These are phyloP conservation scores for Lodderomyces orthopsilosis DNA, from an alignment of 1,139 yeast genomes.

Conservation along the genomic window DNA sequence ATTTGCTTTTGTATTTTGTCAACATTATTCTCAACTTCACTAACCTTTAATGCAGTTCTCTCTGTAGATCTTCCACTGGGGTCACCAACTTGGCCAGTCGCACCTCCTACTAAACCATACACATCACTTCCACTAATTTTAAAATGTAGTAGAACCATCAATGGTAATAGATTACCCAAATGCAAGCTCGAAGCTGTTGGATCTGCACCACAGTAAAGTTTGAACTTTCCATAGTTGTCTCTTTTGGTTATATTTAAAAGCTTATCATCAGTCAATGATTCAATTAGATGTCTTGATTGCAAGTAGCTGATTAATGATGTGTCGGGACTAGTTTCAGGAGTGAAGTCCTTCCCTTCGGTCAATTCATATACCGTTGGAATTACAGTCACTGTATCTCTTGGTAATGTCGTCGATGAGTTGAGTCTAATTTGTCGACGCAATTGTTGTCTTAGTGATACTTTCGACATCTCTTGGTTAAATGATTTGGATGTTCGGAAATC, in stretches of 20 bases:
- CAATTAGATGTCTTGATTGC: slow-evolving; percentile 46
- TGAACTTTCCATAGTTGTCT: slow-evolving; percentile 35
- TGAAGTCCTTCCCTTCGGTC: slow-evolving; percentile 15
- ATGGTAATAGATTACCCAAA: slow-evolving; percentile 84
- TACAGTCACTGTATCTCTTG: slow-evolving; percentile 28
- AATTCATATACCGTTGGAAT: slow-evolving; percentile 37
- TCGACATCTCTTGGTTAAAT: not conserved
- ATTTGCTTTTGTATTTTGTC: slow-evolving; percentile 61
- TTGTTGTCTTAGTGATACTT: not conserved
- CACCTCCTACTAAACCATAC: slow-evolving; percentile 91
- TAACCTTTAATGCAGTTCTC: slow-evolving; percentile 54
- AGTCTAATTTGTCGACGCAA: slow-evolving; percentile 7
- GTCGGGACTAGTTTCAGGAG: slow-evolving; percentile 28
- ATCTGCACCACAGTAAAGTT: slow-evolving; percentile 92
- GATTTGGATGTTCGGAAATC: not conserved
- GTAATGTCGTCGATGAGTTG: slow-evolving; percentile 9
- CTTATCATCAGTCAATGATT: slow-evolving; percentile 47
- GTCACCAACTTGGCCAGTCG: slow-evolving; percentile 95
- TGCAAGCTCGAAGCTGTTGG: slow-evolving; percentile 91
- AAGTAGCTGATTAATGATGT: slow-evolving; percentile 46
- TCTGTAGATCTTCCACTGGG: slow-evolving; percentile 91
- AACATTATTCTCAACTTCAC: slow-evolving; percentile 60
- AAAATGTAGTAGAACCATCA: slow-evolving; percentile 82
- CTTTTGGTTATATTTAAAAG: slow-evolving; percentile 31
- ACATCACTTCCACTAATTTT: slow-evolving; percentile 80